A percentile compares a stretch with the other conserved stretches of the same genome.
Conservation (phyloP, 768 basidiomycete genomes). For the Pleurotus sapidus region DNA sequence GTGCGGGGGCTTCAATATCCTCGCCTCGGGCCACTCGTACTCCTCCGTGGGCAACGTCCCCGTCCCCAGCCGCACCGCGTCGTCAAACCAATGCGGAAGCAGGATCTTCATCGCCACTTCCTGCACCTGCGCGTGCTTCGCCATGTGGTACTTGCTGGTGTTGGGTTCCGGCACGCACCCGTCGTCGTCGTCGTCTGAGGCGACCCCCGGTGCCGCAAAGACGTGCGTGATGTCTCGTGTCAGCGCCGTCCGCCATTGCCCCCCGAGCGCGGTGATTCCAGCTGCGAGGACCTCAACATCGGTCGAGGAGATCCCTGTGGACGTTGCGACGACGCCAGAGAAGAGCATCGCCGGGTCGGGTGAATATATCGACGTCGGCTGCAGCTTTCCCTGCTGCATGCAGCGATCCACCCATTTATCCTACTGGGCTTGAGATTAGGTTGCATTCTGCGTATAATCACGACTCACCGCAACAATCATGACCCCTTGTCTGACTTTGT, state of each 20-base stretch:
- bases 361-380: slow-evolving; percentile 67
- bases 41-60: slow-evolving; percentile 45
- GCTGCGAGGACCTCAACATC: slow-evolving; percentile 76
- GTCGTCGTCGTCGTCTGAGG: slow-evolving; percentile 10
- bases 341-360: slow-evolving; percentile 77
- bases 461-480: slow-evolving; percentile 35
- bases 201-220: slow-evolving; percentile 52
- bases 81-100: slow-evolving; percentile 94
- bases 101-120: slow-evolving; percentile 50
- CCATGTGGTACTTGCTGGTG: slow-evolving; percentile 58
- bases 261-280: slow-evolving; percentile 73
- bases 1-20: slow-evolving; percentile 28
- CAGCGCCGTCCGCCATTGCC: slow-evolving; percentile 73
- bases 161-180: slow-evolving; percentile 28
- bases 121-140: slow-evolving; percentile 42
- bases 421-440: slow-evolving; percentile 21
- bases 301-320: slow-evolving; percentile 58
- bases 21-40: slow-evolving; percentile 77
- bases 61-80: slow-evolving; percentile 57
- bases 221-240: slow-evolving; percentile 89
- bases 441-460: not conserved
- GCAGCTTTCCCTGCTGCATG: slow-evolving; percentile 51
- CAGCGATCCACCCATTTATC: slow-evolving; percentile 74
- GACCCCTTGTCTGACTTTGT: slow-evolving; percentile 31
- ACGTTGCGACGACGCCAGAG: slow-evolving; percentile 77